These are phyloP conservation scores for Pseudocercospora musae DNA, from an alignment of 2,329 filamentous ascomycete species.

Conservation along the genomic window DNA sequence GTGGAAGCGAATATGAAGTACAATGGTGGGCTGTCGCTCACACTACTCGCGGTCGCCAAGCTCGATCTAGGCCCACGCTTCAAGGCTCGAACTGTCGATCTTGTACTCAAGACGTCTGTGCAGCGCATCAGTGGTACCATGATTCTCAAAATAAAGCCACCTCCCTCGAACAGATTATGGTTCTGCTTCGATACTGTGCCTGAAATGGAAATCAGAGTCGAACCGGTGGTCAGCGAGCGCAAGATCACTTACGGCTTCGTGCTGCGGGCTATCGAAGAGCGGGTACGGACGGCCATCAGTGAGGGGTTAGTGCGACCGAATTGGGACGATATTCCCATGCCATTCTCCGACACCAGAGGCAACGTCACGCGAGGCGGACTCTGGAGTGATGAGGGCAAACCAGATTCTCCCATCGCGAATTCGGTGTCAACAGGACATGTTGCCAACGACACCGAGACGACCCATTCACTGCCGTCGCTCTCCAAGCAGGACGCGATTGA, in stretches of 20 bases:
- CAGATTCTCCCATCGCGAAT: neutral
- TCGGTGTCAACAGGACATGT: slow-evolving; percentile 1
- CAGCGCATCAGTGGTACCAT: slow-evolving; percentile 83
- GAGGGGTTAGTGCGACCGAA: slow-evolving; percentile 90
- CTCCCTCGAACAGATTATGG: slow-evolving; percentile 95
- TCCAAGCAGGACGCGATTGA: slow-evolving; percentile 4
- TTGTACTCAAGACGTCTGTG: slow-evolving; percentile 80
- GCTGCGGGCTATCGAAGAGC: slow-evolving; percentile 86
- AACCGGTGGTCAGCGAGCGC: slow-evolving; percentile 89
- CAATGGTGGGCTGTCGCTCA: slow-evolving; percentile 81
- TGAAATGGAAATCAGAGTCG: slow-evolving; percentile 88
- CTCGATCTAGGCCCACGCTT: slow-evolving; percentile 87
- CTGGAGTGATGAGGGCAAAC: slow-evolving; percentile 54
- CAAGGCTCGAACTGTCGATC: slow-evolving; percentile 83
- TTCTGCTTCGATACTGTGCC: slow-evolving; percentile 91
- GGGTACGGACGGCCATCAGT: slow-evolving; percentile 88
- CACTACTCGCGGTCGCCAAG: slow-evolving; percentile 87
- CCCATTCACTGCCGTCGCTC: slow-evolving; percentile 27
- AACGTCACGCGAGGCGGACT: slow-evolving; percentile 84
- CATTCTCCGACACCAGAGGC: slow-evolving; percentile 77
- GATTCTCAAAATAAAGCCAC: slow-evolving; percentile 84
- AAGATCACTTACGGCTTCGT: slow-evolving; percentile 95
- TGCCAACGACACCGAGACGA: slow-evolving; percentile 23
- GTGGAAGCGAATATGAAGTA: slow-evolving; percentile 87
- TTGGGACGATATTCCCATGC: slow-evolving; percentile 78